Evolutionary conservation across 768 basidiomycete genomes (phyloP), one percentile per base, ranked within the genome.

Genomic region (Psilocybe cyanescens): DNA sequence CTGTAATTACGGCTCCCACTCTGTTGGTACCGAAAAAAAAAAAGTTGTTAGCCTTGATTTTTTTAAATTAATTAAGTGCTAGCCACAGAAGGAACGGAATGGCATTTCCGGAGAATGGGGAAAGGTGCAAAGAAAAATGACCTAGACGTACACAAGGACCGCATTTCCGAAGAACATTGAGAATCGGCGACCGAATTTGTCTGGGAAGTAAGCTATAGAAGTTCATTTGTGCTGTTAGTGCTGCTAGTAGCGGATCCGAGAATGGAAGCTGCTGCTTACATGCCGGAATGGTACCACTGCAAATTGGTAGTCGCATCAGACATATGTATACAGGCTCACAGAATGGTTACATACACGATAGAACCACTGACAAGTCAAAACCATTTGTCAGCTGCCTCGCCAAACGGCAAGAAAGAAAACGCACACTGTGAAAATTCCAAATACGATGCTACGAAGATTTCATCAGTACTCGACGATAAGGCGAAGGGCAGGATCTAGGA

Each of bases 381-480:
- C 39, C 37, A 35, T 53, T 41, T 24, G 44, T 57, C 14, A 55
- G 51, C 29, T 54, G 24, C 31, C 28, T 57, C 54, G 37, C 45
- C 12, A 44, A 45, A 28, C 47, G 52, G 55, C 17, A 49, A 47
- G 19, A 61, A 29, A 54, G 63, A 48, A 29, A n/a, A 57, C 75
- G 35, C 62, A 78, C 78, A 84, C 73, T 3, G 82, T 82, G 67
- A 78, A 84, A 56, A 85, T 83, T 14, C 83, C 84, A 63, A 84
- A 86, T 29, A 84, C 80, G 46, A 84, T 82, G 33, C 81, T 78
- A 47, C 56, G 50, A 19, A 4, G 37, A 59, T 14, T 47, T 14
- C 31, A 53, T 53, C 9, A 14, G 50, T 33, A 28, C 58, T 30
- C 44, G 56, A n/a, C 19, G 17, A 24, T 24, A 24, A 24, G 24